Conservation (phyloP, 2,329 filamentous ascomycete species). For the Calonectria ilicicola region DNA sequence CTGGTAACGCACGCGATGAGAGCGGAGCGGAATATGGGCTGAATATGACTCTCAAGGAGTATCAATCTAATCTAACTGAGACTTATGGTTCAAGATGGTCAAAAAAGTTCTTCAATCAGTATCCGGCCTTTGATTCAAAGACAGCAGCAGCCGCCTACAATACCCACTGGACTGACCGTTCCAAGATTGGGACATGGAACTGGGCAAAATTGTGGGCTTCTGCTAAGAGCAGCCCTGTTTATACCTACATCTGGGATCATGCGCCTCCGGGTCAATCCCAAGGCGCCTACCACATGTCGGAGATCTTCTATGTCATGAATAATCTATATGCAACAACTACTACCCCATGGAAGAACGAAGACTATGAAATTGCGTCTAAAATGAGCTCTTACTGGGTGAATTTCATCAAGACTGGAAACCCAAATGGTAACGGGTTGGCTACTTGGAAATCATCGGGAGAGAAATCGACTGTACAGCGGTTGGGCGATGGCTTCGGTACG, state of each 20-base stretch:
- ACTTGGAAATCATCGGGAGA: not conserved
- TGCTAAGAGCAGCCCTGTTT: not conserved
- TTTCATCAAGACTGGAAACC: conserved; percentile 2
- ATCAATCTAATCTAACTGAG: not conserved
- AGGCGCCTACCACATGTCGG: conserved; percentile 8
- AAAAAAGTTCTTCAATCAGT: not conserved
- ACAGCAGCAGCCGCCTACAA: not conserved
- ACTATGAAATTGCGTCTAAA: not conserved
- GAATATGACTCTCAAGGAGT: not conserved
- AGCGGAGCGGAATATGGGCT: not conserved
- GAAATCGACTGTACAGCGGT: not conserved
- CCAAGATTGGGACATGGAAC: not conserved
- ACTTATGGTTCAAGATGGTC: not conserved
- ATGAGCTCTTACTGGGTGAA: conserved; percentile 6
- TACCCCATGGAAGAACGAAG: not conserved
- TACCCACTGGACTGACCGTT: not conserved
- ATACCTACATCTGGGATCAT: conserved; percentile 15
- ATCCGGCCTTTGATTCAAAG: not conserved
- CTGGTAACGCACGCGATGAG: conserved; percentile 22
- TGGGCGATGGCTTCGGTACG: not conserved
- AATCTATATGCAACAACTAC: not conserved
- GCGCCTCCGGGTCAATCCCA: not conserved
- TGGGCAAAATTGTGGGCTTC: not conserved
- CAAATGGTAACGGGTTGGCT: not conserved
- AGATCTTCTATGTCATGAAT: conserved; percentile 7